Base-by-base conservation (phyloP, 1,284 basidiomycete species). In the Microbotryum violaceum region DNA sequence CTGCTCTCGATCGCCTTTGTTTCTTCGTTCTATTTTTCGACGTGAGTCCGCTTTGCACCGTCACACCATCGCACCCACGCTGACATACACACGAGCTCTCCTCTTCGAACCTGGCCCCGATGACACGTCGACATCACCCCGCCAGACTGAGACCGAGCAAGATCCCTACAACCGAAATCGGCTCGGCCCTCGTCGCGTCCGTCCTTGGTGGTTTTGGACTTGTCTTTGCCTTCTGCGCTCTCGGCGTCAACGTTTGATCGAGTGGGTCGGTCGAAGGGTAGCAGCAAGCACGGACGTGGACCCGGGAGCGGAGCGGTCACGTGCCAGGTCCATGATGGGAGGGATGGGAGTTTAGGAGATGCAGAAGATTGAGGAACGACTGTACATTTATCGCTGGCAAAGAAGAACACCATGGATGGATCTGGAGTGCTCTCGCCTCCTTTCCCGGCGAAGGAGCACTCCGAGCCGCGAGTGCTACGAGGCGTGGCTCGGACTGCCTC, bases 11-110 rank as follows among this genome's bases (percentile, higher is more conserved):
- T 82, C 27, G 89, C 89, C 2, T 92, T 94, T 72, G 81, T 74
- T 23, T 82, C 92, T 54, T 82, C 85, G 0, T 93, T 93, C 79
- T 89, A 91, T 78, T 90, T 89, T 75, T 86, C 90, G 62, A 92
- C 88, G 91, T 91, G 74, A 72, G 78, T 75, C 7, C 18, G 42
- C 5, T 27, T 27, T 46, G 37, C 37, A 42, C 12, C 5, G 4
- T 16, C 2, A 9, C 37, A 42, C 37, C 2, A 6, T 42, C 5
- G 14, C 37, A 9, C 37, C 49, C 33, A 18, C 16, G 51, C 49
- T n/a, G 27, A 23, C 20, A 27, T 49, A n/a, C 27, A 27, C 9
- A 8, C 23, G 16, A 33, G 29, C 18, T 20, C 20, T 20, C 21
- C 48, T 23, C 37, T 18, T 42, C 8, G 47, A 48, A 48, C 8